Base-by-base conservation (phyloP, 805 yeast genomes). In the Kazachstania kunashirensis region DNA sequence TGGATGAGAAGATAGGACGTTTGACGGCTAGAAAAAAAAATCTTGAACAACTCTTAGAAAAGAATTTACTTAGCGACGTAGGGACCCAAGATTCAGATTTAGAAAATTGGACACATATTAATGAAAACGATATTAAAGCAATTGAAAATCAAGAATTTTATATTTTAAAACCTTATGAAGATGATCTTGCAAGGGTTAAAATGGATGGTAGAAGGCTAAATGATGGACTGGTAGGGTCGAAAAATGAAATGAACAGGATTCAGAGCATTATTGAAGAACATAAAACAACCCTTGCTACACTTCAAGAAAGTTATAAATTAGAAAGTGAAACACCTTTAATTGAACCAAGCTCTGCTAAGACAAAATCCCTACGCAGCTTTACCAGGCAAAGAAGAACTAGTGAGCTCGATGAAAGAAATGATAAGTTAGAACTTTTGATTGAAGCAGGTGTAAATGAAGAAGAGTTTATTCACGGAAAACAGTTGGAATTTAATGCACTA, bases 161-260 rank as follows among this genome's bases (percentile, higher is more conserved):
- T 26, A 59, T 62, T 13, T 61, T 74, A 39, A 65, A 67, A 41
- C 50, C 61, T 3, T 63, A 71, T 44, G 58, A 66, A 33, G 61
- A 52, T 5, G 64, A 61, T 5, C 59, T 71, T 46, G 64, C 61
- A 31, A 46, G 57, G 23, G 62, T 67, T 34, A 53, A 70, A 59
- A 51, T 55, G 43, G 48, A 54, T 10, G 48, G 44, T 13, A 44
- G 40, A 11, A 34, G 42, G 13, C 30, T 67, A 36, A 42, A 53
- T 30, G 67, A 65, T 40, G 62, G 62, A 33, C 52, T 55, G 28
- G 53, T 50, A 34, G 55, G 54, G 38, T 43, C 57, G 25, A 55
- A 67, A 27, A 52, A 57, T 15, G 67, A 73, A 50, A 63, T 61
- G n/a, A n/a, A n/a, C n/a, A n/a, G n/a, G n/a, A n/a, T n/a, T n/a